Evolutionary conservation across 169 alveolate species (phyloP).

Genomic region (Ichthyophthirius multifiliis): DNA sequence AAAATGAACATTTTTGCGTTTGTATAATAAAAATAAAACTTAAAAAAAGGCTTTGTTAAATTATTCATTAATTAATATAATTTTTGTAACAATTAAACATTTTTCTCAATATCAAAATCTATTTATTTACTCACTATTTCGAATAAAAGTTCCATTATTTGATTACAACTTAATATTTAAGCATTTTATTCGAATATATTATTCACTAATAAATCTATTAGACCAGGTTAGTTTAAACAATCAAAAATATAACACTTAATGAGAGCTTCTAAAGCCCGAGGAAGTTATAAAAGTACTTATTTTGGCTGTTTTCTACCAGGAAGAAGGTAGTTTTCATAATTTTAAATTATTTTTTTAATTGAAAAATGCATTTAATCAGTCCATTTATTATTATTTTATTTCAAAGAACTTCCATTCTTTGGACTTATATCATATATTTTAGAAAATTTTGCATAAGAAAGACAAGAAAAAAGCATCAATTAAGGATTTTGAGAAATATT

Average conservation of each 20-base stretch:
- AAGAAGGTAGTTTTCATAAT: constrained; percentile 1
- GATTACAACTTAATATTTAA: background rate
- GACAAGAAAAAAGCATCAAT: background rate
- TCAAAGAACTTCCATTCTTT: background rate
- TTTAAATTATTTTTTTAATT: background rate
- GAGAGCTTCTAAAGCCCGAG: background rate
- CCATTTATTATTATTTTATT: background rate
- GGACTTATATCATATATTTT: background rate
- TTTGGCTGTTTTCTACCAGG: background rate
- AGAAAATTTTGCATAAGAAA: constrained; percentile 2
- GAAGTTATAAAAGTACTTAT: background rate
- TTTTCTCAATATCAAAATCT: background rate
- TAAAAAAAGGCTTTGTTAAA: background rate
- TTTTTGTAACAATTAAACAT: background rate
- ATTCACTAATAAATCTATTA: background rate
- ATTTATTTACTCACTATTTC: background rate
- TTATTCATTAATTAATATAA: background rate
- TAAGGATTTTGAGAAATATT: background rate
- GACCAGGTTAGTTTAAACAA: background rate
- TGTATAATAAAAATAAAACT: background rate
- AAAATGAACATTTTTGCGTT: background rate
- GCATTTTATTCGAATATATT: background rate
- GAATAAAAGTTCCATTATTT: background rate
- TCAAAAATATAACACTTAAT: background rate
- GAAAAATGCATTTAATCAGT: background rate